A percentile compares a stretch with the other conserved stretches of the same genome.
Evolutionary conservation across 1,139 yeast species (phyloP).

Genomic region (Candida tropicalis): DNA sequence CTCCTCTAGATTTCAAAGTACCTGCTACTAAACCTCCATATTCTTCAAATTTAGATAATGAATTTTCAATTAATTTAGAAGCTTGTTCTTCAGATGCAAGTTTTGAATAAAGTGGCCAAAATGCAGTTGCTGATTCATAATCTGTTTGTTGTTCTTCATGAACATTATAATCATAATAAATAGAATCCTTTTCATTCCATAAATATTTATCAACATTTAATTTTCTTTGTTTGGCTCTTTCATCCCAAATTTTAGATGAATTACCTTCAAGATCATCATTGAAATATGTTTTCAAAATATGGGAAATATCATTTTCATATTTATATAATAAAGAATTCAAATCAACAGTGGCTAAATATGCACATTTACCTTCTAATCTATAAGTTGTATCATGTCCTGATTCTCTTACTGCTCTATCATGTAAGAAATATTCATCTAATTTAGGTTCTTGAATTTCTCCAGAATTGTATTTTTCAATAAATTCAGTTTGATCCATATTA

Average conservation of each 20-base stretch:
- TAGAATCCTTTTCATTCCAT: slow-evolving; percentile 82
- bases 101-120: slow-evolving; percentile 93
- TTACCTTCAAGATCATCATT: slow-evolving; percentile 45
- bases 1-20: slow-evolving; percentile 76
- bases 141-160: slow-evolving; percentile 55
- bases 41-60: slow-evolving; percentile 76
- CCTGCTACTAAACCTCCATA: slow-evolving; percentile 92
- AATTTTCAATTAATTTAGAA: slow-evolving; percentile 53
- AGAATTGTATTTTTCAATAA: slow-evolving; percentile 68
- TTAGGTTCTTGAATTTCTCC: slow-evolving; percentile 71
- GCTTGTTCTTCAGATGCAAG: slow-evolving; percentile 78
- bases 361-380: slow-evolving; percentile 87
- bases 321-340: slow-evolving; percentile 84
- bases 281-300: slow-evolving; percentile 59
- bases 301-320: slow-evolving; percentile 85
- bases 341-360: slow-evolving; percentile 88
- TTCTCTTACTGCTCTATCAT: slow-evolving; percentile 95
- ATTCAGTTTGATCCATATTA: slow-evolving; percentile 63
- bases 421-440: slow-evolving; percentile 84
- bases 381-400: slow-evolving; percentile 96
- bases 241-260: slow-evolving; percentile 59
- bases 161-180: slow-evolving; percentile 85
- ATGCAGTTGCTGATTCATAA: slow-evolving; percentile 87
- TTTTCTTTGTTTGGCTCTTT: slow-evolving; percentile 58
- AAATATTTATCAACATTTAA: slow-evolving; percentile 63